Base-by-base conservation (phyloP, 495 filamentous ascomycete species). In the Opeltia flavorubescens region DNA sequence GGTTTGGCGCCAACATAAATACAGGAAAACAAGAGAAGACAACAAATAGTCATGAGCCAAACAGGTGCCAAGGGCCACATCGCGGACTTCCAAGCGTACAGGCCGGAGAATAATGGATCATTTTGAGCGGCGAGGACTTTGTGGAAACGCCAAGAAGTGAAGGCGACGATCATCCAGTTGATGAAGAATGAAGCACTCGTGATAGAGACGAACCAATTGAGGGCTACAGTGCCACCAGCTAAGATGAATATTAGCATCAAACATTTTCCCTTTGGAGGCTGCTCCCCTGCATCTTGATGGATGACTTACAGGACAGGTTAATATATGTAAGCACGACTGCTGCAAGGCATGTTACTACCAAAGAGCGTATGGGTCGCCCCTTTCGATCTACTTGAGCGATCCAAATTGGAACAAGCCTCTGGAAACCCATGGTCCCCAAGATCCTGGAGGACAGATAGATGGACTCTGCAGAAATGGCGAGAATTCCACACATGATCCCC, bases 381-480 rank as follows among this genome's bases (percentile, higher is more conserved):
- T 31, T 46, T 2, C 30, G 42, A 33, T 65, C 62, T 1, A 62
- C 54, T 8, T 47, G 53, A 0, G 57, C 57, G 35, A 65, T 35
- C 12, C 43, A 48, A 1, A 30, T 30, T 2, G 49, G 44, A 20
- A 62, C 52, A 0, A 65, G 49, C 12, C 43, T 48, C 26, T 62
- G 56, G 25, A 56, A 47, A 21, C 55, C 50, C 59, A 65, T 62
- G 4, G 57, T 51, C 30, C 50, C 46, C n/a, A 63, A 29, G 9
- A 61, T 52, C 38, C 62, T 47, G 0, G 58, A 64, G 2, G 62
- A 51, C 7, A 64, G 36, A 50, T 55, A 64, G 27, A 63, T 46
- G 13, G 39, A 48, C 36, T 62, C 61, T 0, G 55, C 54, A 21
- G 53, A 61, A 44, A 64, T 61, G 3, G 54, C 60, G 2, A 51